phyloP scores from a whole-genome alignment of 2,329 filamentous ascomycete species.

The Orbilia javanica region DNA sequence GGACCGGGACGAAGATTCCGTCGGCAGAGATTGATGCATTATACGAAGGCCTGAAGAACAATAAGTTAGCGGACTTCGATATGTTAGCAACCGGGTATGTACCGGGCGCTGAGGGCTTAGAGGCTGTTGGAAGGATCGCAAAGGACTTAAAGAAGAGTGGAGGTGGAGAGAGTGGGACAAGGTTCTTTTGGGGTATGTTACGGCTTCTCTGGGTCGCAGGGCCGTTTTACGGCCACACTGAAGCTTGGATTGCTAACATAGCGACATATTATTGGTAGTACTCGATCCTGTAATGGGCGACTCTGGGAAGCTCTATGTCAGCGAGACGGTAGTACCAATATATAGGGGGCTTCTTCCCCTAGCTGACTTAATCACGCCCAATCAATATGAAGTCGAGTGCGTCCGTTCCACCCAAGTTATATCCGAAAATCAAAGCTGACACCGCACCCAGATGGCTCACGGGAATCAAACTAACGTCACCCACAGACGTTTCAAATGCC shows the following conservation, averaged over 20 bases:
- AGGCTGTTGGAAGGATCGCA: slow-evolving; percentile 85
- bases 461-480: slow-evolving; percentile 82
- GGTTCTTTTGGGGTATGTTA: slow-evolving; percentile 84
- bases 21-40: slow-evolving; percentile 86
- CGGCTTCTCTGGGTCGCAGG: not conserved
- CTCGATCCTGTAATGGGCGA: slow-evolving; percentile 99
- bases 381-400: slow-evolving; percentile 97
- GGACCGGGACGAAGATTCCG: slow-evolving; percentile 84
- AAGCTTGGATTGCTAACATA: not conserved
- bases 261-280: slow-evolving; percentile 68
- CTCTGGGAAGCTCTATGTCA: slow-evolving; percentile 90
- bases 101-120: slow-evolving; percentile 85
- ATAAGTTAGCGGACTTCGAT: slow-evolving; percentile 87
- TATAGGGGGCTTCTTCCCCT: slow-evolving; percentile 84
- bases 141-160: slow-evolving; percentile 78
- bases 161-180: slow-evolving; percentile 72
- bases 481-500: slow-evolving; percentile 78
- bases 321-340: slow-evolving; percentile 88
- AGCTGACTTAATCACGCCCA: slow-evolving; percentile 92
- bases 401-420: not conserved
- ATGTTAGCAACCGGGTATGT: slow-evolving; percentile 96
- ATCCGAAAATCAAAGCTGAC: slow-evolving; percentile 4
- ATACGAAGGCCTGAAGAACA: slow-evolving; percentile 85
- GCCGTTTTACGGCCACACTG: not conserved
- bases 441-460: slow-evolving; percentile 77